Percentiles rank a stretch among this genome's conserved stretches.
These are phyloP conservation scores for Fragaria iinumae DNA, from an alignment of 306 rosid species.

Conservation along the genomic window DNA sequence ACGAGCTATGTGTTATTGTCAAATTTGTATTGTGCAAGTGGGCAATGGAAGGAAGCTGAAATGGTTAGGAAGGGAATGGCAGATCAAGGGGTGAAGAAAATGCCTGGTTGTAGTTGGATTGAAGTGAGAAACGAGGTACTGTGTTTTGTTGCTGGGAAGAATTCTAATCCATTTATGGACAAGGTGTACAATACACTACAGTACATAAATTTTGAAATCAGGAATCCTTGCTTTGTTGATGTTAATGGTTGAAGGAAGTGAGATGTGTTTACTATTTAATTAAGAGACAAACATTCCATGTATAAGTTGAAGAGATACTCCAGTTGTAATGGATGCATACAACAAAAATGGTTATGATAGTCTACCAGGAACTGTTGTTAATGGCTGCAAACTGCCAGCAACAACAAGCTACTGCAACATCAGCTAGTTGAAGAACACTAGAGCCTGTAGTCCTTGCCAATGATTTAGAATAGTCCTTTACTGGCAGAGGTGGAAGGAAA, in stretches of 20 bases:
- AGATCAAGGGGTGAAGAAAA: conserved; percentile 73
- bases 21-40: conserved; percentile 63
- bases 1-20: conserved; percentile 61
- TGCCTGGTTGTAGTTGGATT: conserved; percentile 87
- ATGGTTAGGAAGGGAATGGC: conserved; percentile 58
- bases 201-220: conserved; percentile 62
- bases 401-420: not conserved
- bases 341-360: not conserved
- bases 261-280: not conserved
- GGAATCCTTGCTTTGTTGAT: conserved; percentile 39
- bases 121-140: conserved; percentile 57
- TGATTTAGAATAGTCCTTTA: not conserved
- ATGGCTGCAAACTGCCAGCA: not conserved
- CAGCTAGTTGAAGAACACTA: not conserved
- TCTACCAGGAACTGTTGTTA: not conserved
- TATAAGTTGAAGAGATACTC: not conserved
- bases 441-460: not conserved
- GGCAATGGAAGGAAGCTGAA: conserved; percentile 86
- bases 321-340: not conserved
- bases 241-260: conserved; percentile 28
- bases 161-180: conserved; percentile 36
- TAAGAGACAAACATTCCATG: not conserved
- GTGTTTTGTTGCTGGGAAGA: conserved; percentile 67
- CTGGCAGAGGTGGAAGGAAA: not conserved
- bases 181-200: conserved; percentile 34